Conservation (phyloP, 495 filamentous ascomycete species). For the Hyphodiscus hymeniophilus region DNA sequence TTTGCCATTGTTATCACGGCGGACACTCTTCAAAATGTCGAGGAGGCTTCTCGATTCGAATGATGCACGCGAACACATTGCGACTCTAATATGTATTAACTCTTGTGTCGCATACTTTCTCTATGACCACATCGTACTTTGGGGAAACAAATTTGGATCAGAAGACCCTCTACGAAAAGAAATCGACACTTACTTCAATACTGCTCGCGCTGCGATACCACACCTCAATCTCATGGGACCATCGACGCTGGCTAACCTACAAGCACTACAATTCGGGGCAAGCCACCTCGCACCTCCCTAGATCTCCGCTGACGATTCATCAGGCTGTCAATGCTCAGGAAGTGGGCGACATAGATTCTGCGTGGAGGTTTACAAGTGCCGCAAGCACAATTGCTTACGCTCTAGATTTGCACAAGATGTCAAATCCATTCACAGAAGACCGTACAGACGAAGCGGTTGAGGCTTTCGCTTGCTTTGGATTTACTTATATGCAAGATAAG, state of each 20-base stretch:
- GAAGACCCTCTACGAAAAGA: conserved; percentile 1
- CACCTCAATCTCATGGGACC: background rate
- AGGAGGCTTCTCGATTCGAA: background rate
- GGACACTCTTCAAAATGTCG: conserved; percentile 3
- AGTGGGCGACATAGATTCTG: conserved; percentile 4
- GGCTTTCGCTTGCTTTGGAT: conserved; percentile 8
- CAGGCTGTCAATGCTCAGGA: conserved; percentile 11
- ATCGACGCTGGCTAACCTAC: conserved; percentile 2
- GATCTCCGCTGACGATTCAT: background rate
- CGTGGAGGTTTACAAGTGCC: background rate
- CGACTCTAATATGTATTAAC: conserved; percentile 4
- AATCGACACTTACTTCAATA: conserved; percentile 2
- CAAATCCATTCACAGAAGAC: background rate
- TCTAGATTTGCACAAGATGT: conserved; percentile 5
- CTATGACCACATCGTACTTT: conserved; percentile 5
- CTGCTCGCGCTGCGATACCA: background rate
- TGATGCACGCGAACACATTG: background rate
- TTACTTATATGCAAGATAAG: conserved; percentile 12
- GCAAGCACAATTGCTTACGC: conserved; percentile 1
- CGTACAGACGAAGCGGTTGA: conserved; percentile 1
- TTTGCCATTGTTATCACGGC: conserved; percentile 9
- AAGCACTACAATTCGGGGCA: conserved; percentile 8
- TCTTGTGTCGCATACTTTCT: conserved; percentile 12
- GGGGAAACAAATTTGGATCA: background rate
- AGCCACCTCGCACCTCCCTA: background rate